Conservation (phyloP, 805 yeast species). For the Kazachstania kunashirensis region DNA sequence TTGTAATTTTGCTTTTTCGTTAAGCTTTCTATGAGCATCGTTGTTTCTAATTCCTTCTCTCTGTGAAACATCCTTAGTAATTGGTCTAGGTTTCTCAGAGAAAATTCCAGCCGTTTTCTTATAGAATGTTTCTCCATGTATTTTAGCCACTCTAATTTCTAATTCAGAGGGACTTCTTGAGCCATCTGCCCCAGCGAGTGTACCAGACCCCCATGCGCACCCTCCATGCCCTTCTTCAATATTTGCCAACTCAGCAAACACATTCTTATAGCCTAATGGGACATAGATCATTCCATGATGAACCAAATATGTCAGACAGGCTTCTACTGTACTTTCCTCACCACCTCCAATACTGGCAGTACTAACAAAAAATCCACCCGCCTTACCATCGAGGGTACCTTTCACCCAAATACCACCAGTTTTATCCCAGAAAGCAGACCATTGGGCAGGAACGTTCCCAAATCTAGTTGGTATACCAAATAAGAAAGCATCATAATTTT, state of each 20-base stretch:
- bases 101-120: too few species aligned
- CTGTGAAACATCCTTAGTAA: too few species aligned
- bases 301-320: slow-evolving; percentile 50
- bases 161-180: slow-evolving; percentile 53
- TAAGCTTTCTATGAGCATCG: too few species aligned
- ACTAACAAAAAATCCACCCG: slow-evolving; percentile 60
- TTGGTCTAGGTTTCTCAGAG: too few species aligned
- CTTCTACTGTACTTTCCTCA: slow-evolving; percentile 61
- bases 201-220: slow-evolving; percentile 81
- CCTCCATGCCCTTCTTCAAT: slow-evolving; percentile 65
- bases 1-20: too few species aligned
- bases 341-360: slow-evolving; percentile 74
- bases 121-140: slow-evolving; percentile 60
- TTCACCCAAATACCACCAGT: slow-evolving; percentile 73
- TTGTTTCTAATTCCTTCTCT: too few species aligned
- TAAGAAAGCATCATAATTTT: slow-evolving; percentile 64
- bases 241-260: slow-evolving; percentile 43
- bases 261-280: slow-evolving; percentile 63
- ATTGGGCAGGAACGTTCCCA: slow-evolving; percentile 73
- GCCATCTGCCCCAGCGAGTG: slow-evolving; percentile 68
- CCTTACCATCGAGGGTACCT: slow-evolving; percentile 65
- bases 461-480: slow-evolving; percentile 83
- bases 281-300: slow-evolving; percentile 77
- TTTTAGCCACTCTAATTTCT: slow-evolving; percentile 52
- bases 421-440: slow-evolving; percentile 64